Percentiles rank a stretch among this genome's conserved stretches.
These are phyloP conservation scores for Haberlea rhodopensis DNA, from an alignment of 257 asterid species.

Conservation along the genomic window DNA sequence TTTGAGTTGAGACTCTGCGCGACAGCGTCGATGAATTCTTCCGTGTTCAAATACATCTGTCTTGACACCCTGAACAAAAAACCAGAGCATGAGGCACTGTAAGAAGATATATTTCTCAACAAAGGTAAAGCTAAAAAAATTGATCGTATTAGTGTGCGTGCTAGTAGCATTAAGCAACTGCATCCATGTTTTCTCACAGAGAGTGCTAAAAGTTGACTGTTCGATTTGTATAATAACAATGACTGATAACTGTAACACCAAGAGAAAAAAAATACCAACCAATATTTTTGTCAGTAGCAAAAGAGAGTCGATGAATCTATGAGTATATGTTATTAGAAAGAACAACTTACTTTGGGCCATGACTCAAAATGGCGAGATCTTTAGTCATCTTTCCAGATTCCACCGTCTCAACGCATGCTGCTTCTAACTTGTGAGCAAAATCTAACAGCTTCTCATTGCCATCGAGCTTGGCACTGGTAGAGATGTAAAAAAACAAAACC, in stretches of 20 bases:
- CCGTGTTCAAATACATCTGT: slow-evolving; percentile 71
- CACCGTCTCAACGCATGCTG: slow-evolving; percentile 78
- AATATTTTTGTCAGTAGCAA: not conserved
- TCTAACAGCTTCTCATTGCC: slow-evolving; percentile 59
- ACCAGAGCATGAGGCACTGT: slow-evolving; percentile 20
- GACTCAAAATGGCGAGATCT: slow-evolving; percentile 77
- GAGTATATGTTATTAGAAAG: not conserved
- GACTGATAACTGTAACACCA: too few species aligned
- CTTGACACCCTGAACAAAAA: slow-evolving; percentile 68
- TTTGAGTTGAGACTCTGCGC: slow-evolving; percentile 56
- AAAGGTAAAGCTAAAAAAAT: too few species aligned
- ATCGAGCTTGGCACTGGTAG: slow-evolving; percentile 76
- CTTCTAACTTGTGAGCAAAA: slow-evolving; percentile 72
- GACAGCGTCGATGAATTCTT: slow-evolving; percentile 76
- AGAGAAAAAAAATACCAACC: not conserved
- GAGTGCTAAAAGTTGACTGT: not conserved
- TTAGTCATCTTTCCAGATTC: slow-evolving; percentile 95
- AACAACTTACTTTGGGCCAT: slow-evolving; percentile 76
- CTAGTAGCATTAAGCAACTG: not conserved
- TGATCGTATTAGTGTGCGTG: not conserved
- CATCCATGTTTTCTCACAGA: not conserved
- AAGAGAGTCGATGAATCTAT: not conserved
- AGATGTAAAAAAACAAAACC: slow-evolving; percentile 9
- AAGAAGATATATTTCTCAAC: slow-evolving; percentile 6
- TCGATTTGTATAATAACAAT: too few species aligned